A percentile compares a stretch with the other conserved stretches of the same genome.
phyloP scores from a whole-genome alignment of 192 early-diverging fungal species.

The Backusella mclennaniae region DNA sequence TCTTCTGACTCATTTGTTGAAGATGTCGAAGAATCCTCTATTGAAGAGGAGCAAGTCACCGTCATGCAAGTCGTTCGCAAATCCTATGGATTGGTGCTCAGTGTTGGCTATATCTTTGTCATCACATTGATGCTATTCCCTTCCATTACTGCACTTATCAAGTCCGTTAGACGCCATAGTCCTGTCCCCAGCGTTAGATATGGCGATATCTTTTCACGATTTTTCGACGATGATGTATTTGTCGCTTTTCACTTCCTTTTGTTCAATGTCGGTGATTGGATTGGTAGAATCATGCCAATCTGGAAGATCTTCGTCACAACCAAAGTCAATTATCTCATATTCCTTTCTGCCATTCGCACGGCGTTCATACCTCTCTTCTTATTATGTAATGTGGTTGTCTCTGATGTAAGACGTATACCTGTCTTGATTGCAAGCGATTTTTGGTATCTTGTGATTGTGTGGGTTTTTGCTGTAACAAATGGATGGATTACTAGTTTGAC shows the following conservation, averaged over 20 bases:
- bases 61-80: slow-evolving; percentile 17
- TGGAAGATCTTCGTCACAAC: slow-evolving; percentile 49
- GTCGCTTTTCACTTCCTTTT: slow-evolving; percentile 72
- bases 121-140: slow-evolving; percentile 75
- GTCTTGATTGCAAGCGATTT: slow-evolving; percentile 44
- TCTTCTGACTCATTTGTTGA: background rate
- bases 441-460: slow-evolving; percentile 50
- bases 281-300: slow-evolving; percentile 55
- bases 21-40: background rate
- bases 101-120: slow-evolving; percentile 58
- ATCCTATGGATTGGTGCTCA: slow-evolving; percentile 38
- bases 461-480: slow-evolving; percentile 63
- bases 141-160: slow-evolving; percentile 68
- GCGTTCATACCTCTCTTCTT: slow-evolving; percentile 71
- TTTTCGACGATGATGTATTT: slow-evolving; percentile 57
- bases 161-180: slow-evolving; percentile 32
- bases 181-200: background rate
- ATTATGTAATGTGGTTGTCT: slow-evolving; percentile 7
- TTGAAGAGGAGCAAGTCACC: background rate
- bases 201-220: slow-evolving; percentile 16
- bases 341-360: slow-evolving; percentile 48
- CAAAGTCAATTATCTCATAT: slow-evolving; percentile 41
- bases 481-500: slow-evolving; percentile 63
- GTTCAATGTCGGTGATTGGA: slow-evolving; percentile 73
- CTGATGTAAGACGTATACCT: slow-evolving; percentile 23